phyloP scores from a whole-genome alignment of 2,329 filamentous ascomycete genomes.

The Talaromyces marneffei region DNA sequence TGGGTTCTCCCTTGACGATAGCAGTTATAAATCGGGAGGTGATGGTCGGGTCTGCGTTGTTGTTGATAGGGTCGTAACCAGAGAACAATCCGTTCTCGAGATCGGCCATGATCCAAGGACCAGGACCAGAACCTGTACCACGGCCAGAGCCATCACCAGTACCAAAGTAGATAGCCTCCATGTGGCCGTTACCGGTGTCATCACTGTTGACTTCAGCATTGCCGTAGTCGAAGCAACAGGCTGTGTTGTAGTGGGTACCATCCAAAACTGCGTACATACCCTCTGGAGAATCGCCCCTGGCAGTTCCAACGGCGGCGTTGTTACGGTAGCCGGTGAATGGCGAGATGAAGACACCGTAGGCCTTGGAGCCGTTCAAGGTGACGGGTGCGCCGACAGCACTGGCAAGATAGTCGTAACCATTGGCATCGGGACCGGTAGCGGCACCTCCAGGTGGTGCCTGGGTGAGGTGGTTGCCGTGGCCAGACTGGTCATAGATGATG shows the following conservation, averaged over 20 bases:
- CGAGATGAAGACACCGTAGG: constrained; percentile 11
- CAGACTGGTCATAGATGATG: constrained; percentile 11
- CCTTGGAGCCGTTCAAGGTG: constrained; percentile 8
- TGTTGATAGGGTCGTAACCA: constrained; percentile 10
- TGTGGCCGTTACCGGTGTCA: constrained; percentile 13
- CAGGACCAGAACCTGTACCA: constrained; percentile 8
- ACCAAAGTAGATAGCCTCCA: constrained; percentile 14
- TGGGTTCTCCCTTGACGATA: constrained; percentile 6
- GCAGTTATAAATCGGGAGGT: constrained; percentile 10
- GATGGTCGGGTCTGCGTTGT: constrained; percentile 8
- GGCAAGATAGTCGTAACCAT: constrained; percentile 12
- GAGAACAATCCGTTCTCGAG: constrained; percentile 12
- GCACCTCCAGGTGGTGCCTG: constrained; percentile 11
- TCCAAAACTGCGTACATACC: constrained; percentile 12
- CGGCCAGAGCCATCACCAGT: constrained; percentile 11
- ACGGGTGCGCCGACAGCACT: constrained; percentile 9
- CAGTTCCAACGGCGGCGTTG: neutral
- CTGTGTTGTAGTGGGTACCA: constrained; percentile 11
- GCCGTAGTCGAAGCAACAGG: constrained; percentile 10
- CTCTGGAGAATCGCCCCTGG: constrained; percentile 8
- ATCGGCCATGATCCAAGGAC: constrained; percentile 14
- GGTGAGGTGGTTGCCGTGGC: constrained; percentile 7
- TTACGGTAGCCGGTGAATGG: constrained; percentile 11
- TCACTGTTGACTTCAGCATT: constrained; percentile 5
- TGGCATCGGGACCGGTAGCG: neutral